Conservation (phyloP, 78 protist genomes). For the Guillardia theta region DNA sequence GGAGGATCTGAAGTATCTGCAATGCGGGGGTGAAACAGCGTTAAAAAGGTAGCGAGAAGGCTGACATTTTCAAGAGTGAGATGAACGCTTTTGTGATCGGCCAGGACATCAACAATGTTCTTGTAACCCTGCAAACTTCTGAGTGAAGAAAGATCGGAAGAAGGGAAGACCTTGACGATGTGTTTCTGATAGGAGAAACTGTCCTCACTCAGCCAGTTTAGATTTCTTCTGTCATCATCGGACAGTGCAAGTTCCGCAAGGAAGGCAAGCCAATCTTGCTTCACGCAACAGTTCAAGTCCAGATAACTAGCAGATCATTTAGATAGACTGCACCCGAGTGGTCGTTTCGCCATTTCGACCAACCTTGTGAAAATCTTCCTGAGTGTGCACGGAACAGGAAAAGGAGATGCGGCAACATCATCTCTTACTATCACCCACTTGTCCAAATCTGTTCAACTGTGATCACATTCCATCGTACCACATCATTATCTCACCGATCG, state of each 20-base stretch:
- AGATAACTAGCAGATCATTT: no score
- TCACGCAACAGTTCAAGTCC: neutral
- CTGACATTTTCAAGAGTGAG: neutral
- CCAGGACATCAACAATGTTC: neutral
- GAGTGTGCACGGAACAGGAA: slow-evolving; percentile 25
- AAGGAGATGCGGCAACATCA: neutral
- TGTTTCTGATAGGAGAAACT: neutral
- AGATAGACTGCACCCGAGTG: no score
- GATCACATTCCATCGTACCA: no score
- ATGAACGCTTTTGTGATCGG: neutral
- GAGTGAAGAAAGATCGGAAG: no score
- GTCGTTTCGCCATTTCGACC: no score
- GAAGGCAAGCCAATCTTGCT: neutral
- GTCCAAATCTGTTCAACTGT: no score
- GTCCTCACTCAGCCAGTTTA: neutral
- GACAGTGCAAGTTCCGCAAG: neutral
- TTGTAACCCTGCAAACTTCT: no score
- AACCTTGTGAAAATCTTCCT: neutral
- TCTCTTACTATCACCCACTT: neutral
- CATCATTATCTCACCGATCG: no score
- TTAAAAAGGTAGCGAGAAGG: no score
- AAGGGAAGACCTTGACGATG: neutral
- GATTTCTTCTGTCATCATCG: neutral
- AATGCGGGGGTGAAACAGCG: no score
- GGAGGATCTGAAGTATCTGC: slow-evolving; percentile 36